Evolutionary conservation across 148 eudicot species (phyloP), one percentile per base, ranked within the genome.

Genomic region (Rhododendron williamsianum): DNA sequence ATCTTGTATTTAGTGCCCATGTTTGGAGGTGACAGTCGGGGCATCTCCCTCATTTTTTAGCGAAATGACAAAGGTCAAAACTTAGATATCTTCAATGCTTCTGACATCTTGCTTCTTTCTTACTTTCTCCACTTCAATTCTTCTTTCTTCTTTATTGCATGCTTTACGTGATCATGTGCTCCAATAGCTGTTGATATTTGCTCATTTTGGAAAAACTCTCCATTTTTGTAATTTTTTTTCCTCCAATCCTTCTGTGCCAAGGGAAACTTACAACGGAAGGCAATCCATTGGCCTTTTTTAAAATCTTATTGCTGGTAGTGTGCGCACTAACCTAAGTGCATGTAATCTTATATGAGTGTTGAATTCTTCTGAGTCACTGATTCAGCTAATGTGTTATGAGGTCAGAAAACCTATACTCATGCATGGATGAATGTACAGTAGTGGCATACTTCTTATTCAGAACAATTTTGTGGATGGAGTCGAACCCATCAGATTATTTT

Each of bases 121-220:
- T 76, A 18, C 45, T 76, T 19, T 19, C 79, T 41, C 16, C 80
- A 41, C 51, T 41, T 8, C 52, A 41, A 43, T 77, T 77, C 52
- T 77, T 77, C 79, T 7, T 41, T 74, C 11, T 76, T 76, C 80
- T 77, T 77, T 77, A 43, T 77, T 21, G 27, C 80, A 77, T 9
- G 30, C 15, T 43, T 77, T 77, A 21, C 1, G 79, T 21, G 80
- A 48, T 76, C 79, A 76, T 38, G 46, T 35, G 46, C 46, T 76
- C 43, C 49, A 76, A 76, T 76, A 38, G n/a, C 48, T 76, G n/a
- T 76, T 8, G 49, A 38, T 76, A 19, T 76, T 76, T 76, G 23
- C 46, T 36, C n/a, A 41, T 19, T 35, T 74, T 74, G n/a, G 11
- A 23, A 76, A 16, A 76, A 19, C n/a, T 35, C 25, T 19, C 46